Base-by-base conservation (phyloP, 257 asterid genomes). In the Leonotis leonurus region DNA sequence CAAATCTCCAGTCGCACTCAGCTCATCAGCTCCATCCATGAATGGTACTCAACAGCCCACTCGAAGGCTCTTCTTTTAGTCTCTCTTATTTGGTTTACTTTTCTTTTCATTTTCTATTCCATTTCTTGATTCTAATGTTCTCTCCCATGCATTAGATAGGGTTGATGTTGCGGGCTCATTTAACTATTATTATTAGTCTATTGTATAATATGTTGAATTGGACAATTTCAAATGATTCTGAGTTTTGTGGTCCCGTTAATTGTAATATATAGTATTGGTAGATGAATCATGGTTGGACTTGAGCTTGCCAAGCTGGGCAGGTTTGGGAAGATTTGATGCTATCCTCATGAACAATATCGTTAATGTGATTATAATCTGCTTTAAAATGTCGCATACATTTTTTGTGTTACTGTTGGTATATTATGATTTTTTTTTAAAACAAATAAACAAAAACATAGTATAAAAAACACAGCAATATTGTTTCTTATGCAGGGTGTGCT, bases 1-100 rank as follows among this genome's bases (percentile, higher is more conserved):
- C 55, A 77, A 64, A 66, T 70, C 86, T 49, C 83, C 88, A 0
- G 73, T 73, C 35, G 40, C 80, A 22, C 71, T 72, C 16, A 72
- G 48, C 49, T 60, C 80, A 3, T 58, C 73, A 0, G 12, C 67
- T 21, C 43, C 77, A 11, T 33, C 70, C 2, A 60, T 60, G 51
- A 16, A 66, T 45, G n/a, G 69, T 27, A 49, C 72, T 29, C 46
- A 68, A 65, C 35, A 68, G 70, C 35, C 29, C 4, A 2, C 66
- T 7, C 68, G 77, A 16, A 67, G 77, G 75, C 72, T 76, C 62
- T 71, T 76, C 62, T 76, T 76, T 53, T 76, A 76, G 77, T 39
- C 18, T 30, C 20, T 53, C 55, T 10, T 62, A 21, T 40, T 62
- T 51, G 24, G 25, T 55, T 59, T 45, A 37, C 18, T 26, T 55